Evolutionary conservation across 345 rosid genomes (phyloP).

Genomic region (Citrus unshiu): DNA sequence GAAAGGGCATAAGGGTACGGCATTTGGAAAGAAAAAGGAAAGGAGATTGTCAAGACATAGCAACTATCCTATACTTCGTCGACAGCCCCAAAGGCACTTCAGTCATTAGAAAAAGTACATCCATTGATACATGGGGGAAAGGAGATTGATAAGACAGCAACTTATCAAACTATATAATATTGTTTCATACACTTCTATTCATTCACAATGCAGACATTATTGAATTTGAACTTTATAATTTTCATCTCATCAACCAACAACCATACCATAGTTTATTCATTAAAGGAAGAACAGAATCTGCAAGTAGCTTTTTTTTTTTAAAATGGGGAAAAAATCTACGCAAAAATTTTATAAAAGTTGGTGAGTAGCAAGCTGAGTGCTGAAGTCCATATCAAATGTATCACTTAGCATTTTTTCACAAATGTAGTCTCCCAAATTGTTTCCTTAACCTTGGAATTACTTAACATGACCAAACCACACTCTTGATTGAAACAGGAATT

Average conservation of each 20-base stretch:
- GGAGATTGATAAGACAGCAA: background rate
- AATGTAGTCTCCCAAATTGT: background rate
- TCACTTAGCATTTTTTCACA: background rate
- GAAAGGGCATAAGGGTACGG: background rate
- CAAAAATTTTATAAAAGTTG: background rate
- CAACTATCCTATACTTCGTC: background rate
- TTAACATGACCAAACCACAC: background rate
- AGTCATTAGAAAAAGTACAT: background rate
- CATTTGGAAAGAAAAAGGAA: background rate
- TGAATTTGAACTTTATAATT: background rate
- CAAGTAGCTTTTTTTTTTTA: background rate
- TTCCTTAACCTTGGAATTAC: background rate
- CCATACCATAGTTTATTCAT: background rate
- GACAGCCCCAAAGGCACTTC: background rate
- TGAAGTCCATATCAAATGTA: too few species aligned
- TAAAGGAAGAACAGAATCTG: background rate
- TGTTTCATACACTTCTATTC: background rate
- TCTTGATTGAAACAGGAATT: background rate
- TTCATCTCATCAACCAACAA: background rate
- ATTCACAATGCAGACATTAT: background rate
- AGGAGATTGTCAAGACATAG: background rate
- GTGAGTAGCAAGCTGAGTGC: background rate
- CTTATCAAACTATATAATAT: background rate
- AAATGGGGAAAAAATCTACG: too few species aligned
- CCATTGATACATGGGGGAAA: background rate